Percentiles rank a stretch among this genome's conserved stretches.
Evolutionary conservation across 148 eudicot genomes (phyloP).

Genomic region (Silene uniflora): DNA sequence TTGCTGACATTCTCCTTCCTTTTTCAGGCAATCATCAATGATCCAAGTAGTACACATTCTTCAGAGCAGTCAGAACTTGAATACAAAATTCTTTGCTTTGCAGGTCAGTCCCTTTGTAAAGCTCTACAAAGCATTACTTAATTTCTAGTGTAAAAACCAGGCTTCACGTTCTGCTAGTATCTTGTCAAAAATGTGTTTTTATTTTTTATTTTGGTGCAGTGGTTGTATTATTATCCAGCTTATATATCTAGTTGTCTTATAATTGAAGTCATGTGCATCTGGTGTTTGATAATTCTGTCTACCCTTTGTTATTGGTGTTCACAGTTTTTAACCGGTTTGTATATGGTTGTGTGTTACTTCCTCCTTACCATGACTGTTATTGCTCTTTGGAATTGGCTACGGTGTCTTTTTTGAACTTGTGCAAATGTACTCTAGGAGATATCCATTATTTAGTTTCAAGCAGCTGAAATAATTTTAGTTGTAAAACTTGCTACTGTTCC

Average conservation of each 20-base stretch:
- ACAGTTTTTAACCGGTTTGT: background rate
- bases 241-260: background rate
- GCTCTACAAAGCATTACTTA: background rate
- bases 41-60: constrained; percentile 98
- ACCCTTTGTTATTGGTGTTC: background rate
- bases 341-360: background rate
- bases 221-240: background rate
- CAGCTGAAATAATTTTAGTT: background rate
- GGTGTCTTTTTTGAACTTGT: background rate
- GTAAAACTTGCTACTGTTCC: background rate
- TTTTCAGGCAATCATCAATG: constrained; percentile 83
- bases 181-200: too few species aligned
- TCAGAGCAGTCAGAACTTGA: constrained; percentile 71
- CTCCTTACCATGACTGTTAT: background rate
- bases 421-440: background rate
- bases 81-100: constrained; percentile 88
- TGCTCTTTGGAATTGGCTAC: background rate
- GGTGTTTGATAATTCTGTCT: background rate
- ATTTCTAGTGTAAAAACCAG: background rate
- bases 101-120: constrained; percentile 52
- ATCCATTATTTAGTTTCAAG: too few species aligned
- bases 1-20: constrained; percentile 22
- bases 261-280: background rate
- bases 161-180: background rate
- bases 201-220: background rate